Conservation (phyloP, 306 rosid species). For the Lotus japonicus region DNA sequence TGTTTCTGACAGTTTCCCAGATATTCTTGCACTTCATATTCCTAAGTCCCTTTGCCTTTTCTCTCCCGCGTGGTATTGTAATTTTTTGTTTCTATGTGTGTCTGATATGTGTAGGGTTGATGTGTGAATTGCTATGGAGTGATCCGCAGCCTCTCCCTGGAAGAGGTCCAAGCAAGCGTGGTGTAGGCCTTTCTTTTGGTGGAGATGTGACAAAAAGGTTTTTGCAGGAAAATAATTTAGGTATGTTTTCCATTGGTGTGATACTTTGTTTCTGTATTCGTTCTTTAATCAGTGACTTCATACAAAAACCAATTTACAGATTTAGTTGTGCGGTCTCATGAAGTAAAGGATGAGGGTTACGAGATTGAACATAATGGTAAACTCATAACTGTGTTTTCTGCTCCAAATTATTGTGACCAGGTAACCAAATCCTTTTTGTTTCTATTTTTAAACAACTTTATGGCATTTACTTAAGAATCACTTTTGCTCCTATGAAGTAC, state of each 20-base stretch:
- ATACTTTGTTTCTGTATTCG: neutral
- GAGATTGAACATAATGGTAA: conserved; percentile 96
- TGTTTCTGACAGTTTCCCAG: conserved; percentile 6
- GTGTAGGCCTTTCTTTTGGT: conserved; percentile 95
- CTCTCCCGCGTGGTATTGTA: neutral
- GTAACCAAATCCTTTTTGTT: conserved; percentile 32
- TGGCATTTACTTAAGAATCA: neutral
- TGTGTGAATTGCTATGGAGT: conserved; percentile 99
- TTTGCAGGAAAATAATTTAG: conserved; percentile 82
- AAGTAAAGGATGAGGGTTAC: conserved; percentile 97
- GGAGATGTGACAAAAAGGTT: conserved; percentile 85
- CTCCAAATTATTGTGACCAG: conserved; percentile 99
- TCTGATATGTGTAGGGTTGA: conserved; percentile 56
- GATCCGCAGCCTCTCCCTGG: conserved; percentile 96
- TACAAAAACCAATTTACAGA: conserved; percentile 41
- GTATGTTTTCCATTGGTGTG: conserved; percentile 34
- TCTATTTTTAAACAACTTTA: neutral
- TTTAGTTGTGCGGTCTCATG: conserved; percentile 96
- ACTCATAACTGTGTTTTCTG: conserved; percentile 98
- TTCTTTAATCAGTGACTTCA: conserved; percentile 16
- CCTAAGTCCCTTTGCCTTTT: neutral
- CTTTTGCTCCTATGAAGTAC: neutral
- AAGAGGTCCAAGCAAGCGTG: conserved; percentile 98
- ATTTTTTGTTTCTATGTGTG: conserved; percentile 8
- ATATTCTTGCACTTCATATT: neutral